phyloP scores from a whole-genome alignment of 2,329 filamentous ascomycete genomes.

The Aspergillus sp. region DNA sequence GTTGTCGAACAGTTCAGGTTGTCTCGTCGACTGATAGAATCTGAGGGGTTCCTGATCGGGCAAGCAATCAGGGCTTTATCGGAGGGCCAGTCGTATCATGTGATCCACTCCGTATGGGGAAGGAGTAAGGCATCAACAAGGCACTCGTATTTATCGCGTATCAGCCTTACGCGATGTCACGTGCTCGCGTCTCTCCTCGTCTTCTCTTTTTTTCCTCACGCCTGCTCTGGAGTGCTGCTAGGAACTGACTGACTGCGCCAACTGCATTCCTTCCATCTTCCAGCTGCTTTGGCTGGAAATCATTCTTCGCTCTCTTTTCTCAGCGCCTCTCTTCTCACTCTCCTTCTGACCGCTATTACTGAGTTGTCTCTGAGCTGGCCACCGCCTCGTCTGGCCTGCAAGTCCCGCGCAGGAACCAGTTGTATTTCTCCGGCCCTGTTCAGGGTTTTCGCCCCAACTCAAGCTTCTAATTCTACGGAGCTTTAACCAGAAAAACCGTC shows the following conservation, averaged over 20 bases:
- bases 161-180: neutral
- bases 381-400: neutral
- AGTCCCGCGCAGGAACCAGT: neutral
- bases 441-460: neutral
- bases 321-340: neutral
- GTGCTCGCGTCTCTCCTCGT: neutral
- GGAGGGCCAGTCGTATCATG: conserved; percentile 8
- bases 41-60: neutral
- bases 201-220: neutral
- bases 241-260: no score
- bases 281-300: neutral
- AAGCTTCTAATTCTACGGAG: no score
- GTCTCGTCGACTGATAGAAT: neutral
- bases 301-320: neutral
- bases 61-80: conserved; percentile 5
- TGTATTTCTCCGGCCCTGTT: neutral
- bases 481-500: conserved; percentile 1
- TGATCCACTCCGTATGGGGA: conserved; percentile 1
- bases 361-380: neutral
- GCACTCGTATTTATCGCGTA: neutral
- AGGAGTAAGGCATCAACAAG: neutral
- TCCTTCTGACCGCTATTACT: conserved; percentile 11
- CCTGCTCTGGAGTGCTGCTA: neutral
- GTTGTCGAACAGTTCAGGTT: neutral
- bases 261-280: no score